Conservation (phyloP, 306 rosid species). For the Amphicarpaea edgeworthii region DNA sequence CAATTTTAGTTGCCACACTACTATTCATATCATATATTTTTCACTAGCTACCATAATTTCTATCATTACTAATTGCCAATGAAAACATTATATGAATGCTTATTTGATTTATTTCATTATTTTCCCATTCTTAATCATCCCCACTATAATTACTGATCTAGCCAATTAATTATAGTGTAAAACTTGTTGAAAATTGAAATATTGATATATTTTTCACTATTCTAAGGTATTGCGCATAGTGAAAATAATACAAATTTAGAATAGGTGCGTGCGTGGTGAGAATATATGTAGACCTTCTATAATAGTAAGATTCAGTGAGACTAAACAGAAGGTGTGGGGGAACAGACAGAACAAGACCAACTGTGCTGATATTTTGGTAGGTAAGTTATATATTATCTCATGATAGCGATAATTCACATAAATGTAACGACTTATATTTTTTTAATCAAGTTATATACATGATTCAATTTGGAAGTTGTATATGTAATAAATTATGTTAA, state of each 20-base stretch:
- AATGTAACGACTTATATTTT: too few relatives aligned
- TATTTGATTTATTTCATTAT: neutral
- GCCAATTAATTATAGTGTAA: neutral
- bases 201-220: neutral
- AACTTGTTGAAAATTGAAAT: neutral
- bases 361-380: slow-evolving; percentile 24
- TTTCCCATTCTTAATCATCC: neutral
- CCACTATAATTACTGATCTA: neutral
- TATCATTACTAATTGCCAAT: too few relatives aligned
- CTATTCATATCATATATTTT: neutral
- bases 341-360: slow-evolving; percentile 16
- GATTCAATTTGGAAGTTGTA: too few relatives aligned
- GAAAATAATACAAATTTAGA: neutral
- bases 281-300: neutral
- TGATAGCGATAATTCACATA: too few relatives aligned
- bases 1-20: neutral
- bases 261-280: neutral
- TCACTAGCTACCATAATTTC: slow-evolving; percentile 3
- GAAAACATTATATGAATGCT: too few relatives aligned
- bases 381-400: neutral
- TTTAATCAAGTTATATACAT: too few relatives aligned
- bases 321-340: neutral
- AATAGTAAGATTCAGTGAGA: neutral
- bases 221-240: neutral
- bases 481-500: too few relatives aligned